Percentiles rank a stretch among this genome's conserved stretches.
These are phyloP conservation scores for Zymoseptoria pseudotritici DNA, from an alignment of 2,329 filamentous ascomycete species.

Conservation along the genomic window DNA sequence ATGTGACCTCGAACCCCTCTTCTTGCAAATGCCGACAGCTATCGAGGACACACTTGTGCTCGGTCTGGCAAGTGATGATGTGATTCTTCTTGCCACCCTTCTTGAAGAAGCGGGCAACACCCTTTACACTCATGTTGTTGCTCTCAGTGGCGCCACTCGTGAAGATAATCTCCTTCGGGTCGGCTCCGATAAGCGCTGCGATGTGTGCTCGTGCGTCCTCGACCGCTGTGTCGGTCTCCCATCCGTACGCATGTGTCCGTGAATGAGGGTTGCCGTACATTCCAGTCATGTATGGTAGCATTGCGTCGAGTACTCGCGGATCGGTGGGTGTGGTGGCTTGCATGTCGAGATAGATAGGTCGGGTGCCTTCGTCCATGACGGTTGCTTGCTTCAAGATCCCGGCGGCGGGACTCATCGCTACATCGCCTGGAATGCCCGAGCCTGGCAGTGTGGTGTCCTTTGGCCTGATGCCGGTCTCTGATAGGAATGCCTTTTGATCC, in stretches of 20 bases:
- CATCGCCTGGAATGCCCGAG: conserved; percentile 52
- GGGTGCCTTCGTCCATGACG: conserved; percentile 82
- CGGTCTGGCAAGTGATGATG: conserved; percentile 93
- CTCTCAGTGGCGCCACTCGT: conserved; percentile 97
- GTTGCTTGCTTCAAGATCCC: conserved; percentile 86
- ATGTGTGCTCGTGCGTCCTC: conserved; percentile 80
- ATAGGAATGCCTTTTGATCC: conserved; percentile 71
- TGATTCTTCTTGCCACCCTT: conserved; percentile 94
- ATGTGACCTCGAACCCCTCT: conserved; percentile 95
- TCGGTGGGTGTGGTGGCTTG: conserved; percentile 95
- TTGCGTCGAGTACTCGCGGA: conserved; percentile 87
- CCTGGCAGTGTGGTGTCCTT: conserved; percentile 53
- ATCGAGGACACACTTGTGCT: conserved; percentile 98
- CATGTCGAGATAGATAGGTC: conserved; percentile 97
- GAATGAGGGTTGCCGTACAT: conserved; percentile 97
- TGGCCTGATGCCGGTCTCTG: conserved; percentile 48
- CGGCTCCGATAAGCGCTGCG: conserved; percentile 80
- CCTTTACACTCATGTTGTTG: conserved; percentile 99
- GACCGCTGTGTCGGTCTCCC: conserved; percentile 93
- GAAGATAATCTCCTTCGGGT: conserved; percentile 97
- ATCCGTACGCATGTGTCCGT: conserved; percentile 93
- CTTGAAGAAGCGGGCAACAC: conserved; percentile 91
- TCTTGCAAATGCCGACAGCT: conserved; percentile 95
- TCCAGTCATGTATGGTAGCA: conserved; percentile 90
- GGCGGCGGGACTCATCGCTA: conserved; percentile 62